A percentile compares a stretch with the other conserved stretches of the same genome.
These are phyloP conservation scores for Phlebiopsis flavidoalba DNA, from an alignment of 768 basidiomycete species.

Conservation along the genomic window DNA sequence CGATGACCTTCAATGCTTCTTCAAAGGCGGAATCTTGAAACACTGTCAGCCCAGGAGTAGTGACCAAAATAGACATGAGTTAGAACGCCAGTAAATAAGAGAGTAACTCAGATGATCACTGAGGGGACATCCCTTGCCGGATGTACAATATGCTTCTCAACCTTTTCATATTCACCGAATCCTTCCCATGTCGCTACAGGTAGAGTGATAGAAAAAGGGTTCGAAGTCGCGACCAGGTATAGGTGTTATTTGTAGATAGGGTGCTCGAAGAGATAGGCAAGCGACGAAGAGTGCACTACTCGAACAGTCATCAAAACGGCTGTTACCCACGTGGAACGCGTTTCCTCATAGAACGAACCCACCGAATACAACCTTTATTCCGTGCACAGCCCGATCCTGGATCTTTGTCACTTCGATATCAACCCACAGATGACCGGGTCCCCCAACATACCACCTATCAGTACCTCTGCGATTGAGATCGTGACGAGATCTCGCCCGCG, in stretches of 20 bases:
- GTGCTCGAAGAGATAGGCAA: neutral
- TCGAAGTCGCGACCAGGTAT: neutral
- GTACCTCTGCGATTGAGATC: constrained; percentile 50
- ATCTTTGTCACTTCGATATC: neutral
- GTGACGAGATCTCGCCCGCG: constrained; percentile 45
- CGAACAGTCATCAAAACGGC: neutral
- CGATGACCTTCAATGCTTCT: constrained; percentile 85
- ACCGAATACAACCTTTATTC: constrained; percentile 6
- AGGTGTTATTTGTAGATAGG: neutral
- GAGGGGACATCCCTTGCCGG: constrained; percentile 86
- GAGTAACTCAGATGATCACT: constrained; percentile 40
- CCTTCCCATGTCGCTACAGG: constrained; percentile 39
- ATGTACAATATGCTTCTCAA: constrained; percentile 89
- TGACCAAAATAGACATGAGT: constrained; percentile 15
- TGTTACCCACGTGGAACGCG: constrained; percentile 11
- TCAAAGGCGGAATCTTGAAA: constrained; percentile 89
- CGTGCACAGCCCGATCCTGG: neutral
- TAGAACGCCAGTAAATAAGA: constrained; percentile 6
- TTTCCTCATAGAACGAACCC: neutral
- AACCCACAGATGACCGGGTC: constrained; percentile 55
- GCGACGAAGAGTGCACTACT: neutral
- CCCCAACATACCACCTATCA: constrained; percentile 62
- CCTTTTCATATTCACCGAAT: constrained; percentile 63
- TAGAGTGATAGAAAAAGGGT: neutral
- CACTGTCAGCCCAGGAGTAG: constrained; percentile 45